These are phyloP conservation scores for Striga asiatica DNA, from an alignment of 257 asterid genomes.

Conservation along the genomic window DNA sequence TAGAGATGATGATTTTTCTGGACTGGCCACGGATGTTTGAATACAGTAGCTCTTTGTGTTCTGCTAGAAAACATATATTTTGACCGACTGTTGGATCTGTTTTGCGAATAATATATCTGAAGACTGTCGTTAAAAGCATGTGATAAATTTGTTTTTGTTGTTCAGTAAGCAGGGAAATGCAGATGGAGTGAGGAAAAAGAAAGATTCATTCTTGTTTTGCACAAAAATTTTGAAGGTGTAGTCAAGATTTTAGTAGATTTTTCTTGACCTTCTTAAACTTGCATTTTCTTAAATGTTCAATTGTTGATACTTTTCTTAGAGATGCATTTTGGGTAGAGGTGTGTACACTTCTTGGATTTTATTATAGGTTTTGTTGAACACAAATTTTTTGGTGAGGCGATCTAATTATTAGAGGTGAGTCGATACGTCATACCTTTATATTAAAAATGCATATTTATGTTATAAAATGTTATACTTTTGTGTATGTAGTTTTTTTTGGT, in stretches of 20 bases:
- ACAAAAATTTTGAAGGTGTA: neutral
- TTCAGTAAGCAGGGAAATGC: neutral
- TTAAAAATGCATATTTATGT: too few relatives aligned
- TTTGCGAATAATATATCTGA: neutral
- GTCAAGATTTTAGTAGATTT: neutral
- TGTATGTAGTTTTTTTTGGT: too few relatives aligned
- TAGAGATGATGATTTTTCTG: conserved; percentile 47
- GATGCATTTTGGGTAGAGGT: too few relatives aligned
- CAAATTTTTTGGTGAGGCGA: too few relatives aligned
- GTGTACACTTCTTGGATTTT: too few relatives aligned
- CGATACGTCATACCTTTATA: too few relatives aligned
- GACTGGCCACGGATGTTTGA: conserved; percentile 42
- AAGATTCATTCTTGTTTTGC: neutral
- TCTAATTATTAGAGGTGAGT: too few relatives aligned
- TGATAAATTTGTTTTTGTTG: too few relatives aligned
- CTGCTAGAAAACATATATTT: neutral
- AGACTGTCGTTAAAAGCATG: too few relatives aligned
- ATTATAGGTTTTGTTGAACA: too few relatives aligned
- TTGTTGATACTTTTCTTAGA: too few relatives aligned
- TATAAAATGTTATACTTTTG: too few relatives aligned
- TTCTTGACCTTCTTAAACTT: neutral
- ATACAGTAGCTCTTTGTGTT: neutral
- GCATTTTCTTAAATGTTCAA: neutral
- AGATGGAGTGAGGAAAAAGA: neutral
- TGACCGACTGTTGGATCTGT: neutral